phyloP scores from a whole-genome alignment of 805 yeast species.

The Lipomyces japonicus region DNA sequence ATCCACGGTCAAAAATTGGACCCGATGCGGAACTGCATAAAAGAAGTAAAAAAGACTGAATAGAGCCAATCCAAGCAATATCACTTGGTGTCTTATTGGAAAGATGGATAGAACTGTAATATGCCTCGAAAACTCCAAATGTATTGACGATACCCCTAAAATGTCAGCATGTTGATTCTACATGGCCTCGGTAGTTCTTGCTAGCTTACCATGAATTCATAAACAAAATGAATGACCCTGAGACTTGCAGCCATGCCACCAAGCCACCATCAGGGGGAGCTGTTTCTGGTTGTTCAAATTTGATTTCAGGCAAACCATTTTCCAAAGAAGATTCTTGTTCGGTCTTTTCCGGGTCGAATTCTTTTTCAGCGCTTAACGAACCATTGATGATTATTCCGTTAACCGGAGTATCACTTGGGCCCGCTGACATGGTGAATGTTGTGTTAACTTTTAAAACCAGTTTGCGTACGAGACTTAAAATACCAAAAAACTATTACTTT shows the following conservation, averaged over 20 bases:
- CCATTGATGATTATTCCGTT: no score
- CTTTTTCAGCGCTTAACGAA: no score
- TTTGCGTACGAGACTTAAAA: no score
- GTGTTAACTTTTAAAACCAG: no score
- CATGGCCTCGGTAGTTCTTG: no score
- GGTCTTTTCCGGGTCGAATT: no score
- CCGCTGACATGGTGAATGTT: no score
- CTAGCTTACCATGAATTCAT: conserved; percentile 19
- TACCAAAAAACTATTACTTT: no score
- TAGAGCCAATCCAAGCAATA: conserved; percentile 38
- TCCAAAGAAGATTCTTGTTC: no score
- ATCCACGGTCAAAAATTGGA: conserved; percentile 34
- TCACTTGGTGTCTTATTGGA: conserved; percentile 30
- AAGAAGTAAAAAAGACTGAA: conserved; percentile 34
- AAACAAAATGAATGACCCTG: conserved; percentile 19
- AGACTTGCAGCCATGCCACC: conserved; percentile 22
- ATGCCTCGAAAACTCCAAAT: conserved; percentile 33
- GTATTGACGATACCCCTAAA: conserved; percentile 44
- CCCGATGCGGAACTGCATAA: conserved; percentile 32
- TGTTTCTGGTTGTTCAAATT: no score
- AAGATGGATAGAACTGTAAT: conserved; percentile 30
- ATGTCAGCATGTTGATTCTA: background rate
- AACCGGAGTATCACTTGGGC: no score
- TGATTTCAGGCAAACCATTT: no score
- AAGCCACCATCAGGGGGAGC: conserved; percentile 23